Conservation (phyloP, 495 filamentous ascomycete genomes). For the Diplogelasinospora grovesii region DNA sequence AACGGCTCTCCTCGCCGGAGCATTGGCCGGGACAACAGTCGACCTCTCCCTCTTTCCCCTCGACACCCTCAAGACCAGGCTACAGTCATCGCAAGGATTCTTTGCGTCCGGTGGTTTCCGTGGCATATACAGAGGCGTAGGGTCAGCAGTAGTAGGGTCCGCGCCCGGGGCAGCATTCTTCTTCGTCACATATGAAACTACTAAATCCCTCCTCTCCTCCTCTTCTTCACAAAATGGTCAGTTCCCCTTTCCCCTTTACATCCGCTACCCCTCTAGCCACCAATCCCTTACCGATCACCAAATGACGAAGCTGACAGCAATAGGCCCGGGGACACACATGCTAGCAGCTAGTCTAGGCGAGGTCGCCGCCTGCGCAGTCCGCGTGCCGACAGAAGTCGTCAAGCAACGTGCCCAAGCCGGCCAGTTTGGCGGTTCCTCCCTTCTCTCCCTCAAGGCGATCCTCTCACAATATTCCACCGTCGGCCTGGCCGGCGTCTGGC, state of each 20-base stretch:
- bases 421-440: constrained; percentile 55
- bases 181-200: constrained; percentile 91
- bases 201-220: constrained; percentile 52
- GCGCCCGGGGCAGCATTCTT: constrained; percentile 96
- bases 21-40: constrained; percentile 78
- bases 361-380: constrained; percentile 82
- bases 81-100: constrained; percentile 81
- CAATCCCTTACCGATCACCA: no score
- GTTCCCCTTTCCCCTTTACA: no score
- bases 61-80: constrained; percentile 87
- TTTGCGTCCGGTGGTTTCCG: constrained; percentile 66
- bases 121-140: constrained; percentile 66
- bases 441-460: constrained; percentile 61
- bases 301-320: no score
- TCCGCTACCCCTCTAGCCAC: no score
- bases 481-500: constrained; percentile 54
- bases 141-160: constrained; percentile 73
- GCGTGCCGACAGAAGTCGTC: constrained; percentile 93
- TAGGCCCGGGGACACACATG: constrained; percentile 53
- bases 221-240: constrained; percentile 11
- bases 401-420: constrained; percentile 93
- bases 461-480: constrained; percentile 43
- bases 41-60: constrained; percentile 87
- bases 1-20: constrained; percentile 61
- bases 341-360: constrained; percentile 83